Evolutionary conservation across 257 asterid species (phyloP), one percentile per base, ranked within the genome.

Genomic region (Cruciata laevipes): DNA sequence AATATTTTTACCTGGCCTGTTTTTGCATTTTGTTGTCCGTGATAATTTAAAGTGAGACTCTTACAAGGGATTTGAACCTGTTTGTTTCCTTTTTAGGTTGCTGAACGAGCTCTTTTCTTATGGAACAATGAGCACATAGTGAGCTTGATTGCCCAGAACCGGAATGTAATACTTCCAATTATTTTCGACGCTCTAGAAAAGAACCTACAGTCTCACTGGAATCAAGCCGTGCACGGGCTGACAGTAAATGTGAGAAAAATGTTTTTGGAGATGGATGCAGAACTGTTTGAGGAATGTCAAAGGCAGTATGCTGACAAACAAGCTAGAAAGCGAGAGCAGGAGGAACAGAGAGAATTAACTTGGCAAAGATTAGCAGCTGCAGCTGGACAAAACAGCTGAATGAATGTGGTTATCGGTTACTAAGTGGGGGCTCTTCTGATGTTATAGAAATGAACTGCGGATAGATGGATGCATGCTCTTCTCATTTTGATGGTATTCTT

Each of bases 201-300:
- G 83, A 91, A 91, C 61, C 78, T 83, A 52, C 79, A 77, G 72
- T 81, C 82, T 20, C 97, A 91, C 38, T 91, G 97, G 97, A 91
- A 89, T 80, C 93, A 81, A 70, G 85, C 94, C 3, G 93, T 91
- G 21, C 85, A 81, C n/a, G 86, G 86, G 65, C 79, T 88, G 67
- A 78, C 84, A 21, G 73, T 80, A 49, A 87, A 85, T 55, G 95
- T 89, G 23, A 85, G 88, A 42, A 89, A 76, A 83, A 80, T 84
- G 90, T 83, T 87, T 58, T 42, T 84, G 71, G 96, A 87, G 69
- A 85, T 85, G 98, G 98, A 91, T 11, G 65, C 59, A 0, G 91
- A 80, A 56, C 74, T 91, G 51, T 87, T 84, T 44, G 87, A 84
- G 78, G 94, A 89, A 63, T 89, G 95, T 56, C 88, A 74, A 75